Percentiles rank a stretch among this genome's conserved stretches.
Evolutionary conservation across 768 basidiomycete genomes (phyloP).

Genomic region (Lepiota venenata): DNA sequence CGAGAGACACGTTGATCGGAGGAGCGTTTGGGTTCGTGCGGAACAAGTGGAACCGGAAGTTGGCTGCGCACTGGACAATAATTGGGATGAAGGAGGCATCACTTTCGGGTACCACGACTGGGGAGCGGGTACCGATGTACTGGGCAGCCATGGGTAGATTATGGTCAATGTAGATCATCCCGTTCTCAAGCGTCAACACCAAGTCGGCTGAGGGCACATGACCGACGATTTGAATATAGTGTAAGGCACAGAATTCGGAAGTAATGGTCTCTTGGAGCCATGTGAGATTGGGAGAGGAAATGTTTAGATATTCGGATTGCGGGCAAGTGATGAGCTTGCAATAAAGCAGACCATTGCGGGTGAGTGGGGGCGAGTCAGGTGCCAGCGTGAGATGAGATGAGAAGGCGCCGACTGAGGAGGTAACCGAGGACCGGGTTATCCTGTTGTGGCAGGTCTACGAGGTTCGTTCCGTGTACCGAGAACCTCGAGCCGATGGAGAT

Average conservation of each 20-base stretch:
- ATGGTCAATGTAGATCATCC: conserved; percentile 19
- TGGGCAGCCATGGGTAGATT: conserved; percentile 19
- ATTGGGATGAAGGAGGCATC: conserved; percentile 15
- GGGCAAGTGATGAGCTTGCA: conserved; percentile 18
- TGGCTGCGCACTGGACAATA: conserved; percentile 16
- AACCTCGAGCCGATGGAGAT: conserved; percentile 25
- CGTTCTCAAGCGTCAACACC: conserved; percentile 15
- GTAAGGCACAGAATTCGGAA: conserved; percentile 2
- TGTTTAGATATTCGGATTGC: conserved; percentile 8
- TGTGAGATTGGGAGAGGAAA: conserved; percentile 21
- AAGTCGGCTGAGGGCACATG: conserved; percentile 17
- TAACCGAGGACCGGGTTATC: conserved; percentile 21
- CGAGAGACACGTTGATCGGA: conserved; percentile 23
- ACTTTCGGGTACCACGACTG: conserved; percentile 13
- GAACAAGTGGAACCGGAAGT: conserved; percentile 28
- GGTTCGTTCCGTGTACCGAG: conserved; percentile 22
- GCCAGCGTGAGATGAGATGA: conserved; percentile 17
- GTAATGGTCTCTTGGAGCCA: conserved; percentile 25
- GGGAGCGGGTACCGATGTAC: conserved; percentile 18
- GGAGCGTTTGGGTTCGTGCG: conserved; percentile 15
- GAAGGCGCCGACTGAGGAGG: conserved; percentile 18
- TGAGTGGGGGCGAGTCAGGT: not conserved
- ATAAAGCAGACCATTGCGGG: conserved; percentile 21
- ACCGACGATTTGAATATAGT: conserved; percentile 17
- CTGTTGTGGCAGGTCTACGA: conserved; percentile 15